Percentiles rank a stretch among this genome's conserved stretches.
phyloP scores from a whole-genome alignment of 2,329 filamentous ascomycete genomes.

The Colletotrichum nymphaeae region DNA sequence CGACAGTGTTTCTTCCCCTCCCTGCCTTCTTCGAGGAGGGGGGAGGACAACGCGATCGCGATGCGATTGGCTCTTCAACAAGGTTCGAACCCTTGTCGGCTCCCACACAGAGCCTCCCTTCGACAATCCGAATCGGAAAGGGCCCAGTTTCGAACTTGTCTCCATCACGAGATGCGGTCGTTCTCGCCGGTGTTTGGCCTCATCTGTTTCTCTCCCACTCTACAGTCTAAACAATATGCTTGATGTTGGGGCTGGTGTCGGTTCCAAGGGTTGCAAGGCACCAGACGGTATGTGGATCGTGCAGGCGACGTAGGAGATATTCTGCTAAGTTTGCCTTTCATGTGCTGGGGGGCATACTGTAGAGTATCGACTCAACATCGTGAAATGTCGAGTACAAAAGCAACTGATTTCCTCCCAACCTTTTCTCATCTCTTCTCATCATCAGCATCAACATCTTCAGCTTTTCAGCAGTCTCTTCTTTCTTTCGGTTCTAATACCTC shows the following conservation, averaged over 20 bases:
- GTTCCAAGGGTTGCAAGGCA: not conserved
- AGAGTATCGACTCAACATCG: not conserved
- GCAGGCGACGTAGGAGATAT: not conserved
- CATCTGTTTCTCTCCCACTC: conserved; percentile 24
- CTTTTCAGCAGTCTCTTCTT: conserved; percentile 31
- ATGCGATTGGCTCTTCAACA: conserved; percentile 30
- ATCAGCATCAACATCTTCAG: conserved; percentile 28
- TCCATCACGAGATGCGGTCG: conserved; percentile 25
- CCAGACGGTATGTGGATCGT: conserved; percentile 18
- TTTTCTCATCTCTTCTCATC: not conserved
- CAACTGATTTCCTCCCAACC: not conserved
- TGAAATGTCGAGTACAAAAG: conserved; percentile 24
- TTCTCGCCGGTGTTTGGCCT: conserved; percentile 31
- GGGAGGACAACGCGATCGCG: not conserved
- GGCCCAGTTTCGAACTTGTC: conserved; percentile 29
- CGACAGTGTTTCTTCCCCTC: conserved; percentile 26
- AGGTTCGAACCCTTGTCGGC: not conserved
- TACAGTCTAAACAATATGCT: conserved; percentile 18
- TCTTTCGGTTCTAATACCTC: conserved; percentile 22
- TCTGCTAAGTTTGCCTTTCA: not conserved
- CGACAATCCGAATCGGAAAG: conserved; percentile 13
- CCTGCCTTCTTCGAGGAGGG: not conserved
- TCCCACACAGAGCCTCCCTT: conserved; percentile 25
- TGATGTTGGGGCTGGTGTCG: conserved; percentile 9
- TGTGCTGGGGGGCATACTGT: not conserved